Evolutionary conservation across 257 asterid species (phyloP).

Genomic region (Mentha longifolia): DNA sequence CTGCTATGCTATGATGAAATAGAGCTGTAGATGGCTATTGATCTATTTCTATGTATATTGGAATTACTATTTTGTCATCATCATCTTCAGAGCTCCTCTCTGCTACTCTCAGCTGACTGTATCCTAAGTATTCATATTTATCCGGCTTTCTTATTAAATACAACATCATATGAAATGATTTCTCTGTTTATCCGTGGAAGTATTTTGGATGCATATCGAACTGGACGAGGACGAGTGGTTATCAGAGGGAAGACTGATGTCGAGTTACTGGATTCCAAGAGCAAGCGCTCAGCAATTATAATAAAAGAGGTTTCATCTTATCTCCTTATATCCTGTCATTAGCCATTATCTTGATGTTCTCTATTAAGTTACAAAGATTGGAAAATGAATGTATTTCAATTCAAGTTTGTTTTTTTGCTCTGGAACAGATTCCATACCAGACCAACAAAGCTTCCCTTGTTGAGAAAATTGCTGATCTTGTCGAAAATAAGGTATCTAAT

Average conservation of each 20-base stretch:
- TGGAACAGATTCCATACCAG: constrained; percentile 90
- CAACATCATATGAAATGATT: constrained; percentile 1
- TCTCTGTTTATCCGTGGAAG: constrained; percentile 45
- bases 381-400: not conserved
- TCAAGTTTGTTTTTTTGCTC: constrained; percentile 13
- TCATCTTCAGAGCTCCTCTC: not conserved
- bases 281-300: constrained; percentile 84
- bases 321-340: constrained; percentile 29
- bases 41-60: constrained; percentile 1
- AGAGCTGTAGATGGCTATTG: not conserved
- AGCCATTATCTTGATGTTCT: constrained; percentile 16
- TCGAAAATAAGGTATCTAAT: constrained; percentile 76
- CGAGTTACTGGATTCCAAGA: constrained; percentile 81
- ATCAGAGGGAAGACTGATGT: constrained; percentile 97
- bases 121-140: not conserved
- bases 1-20: not conserved
- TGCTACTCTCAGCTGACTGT: not conserved
- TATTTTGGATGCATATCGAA: constrained; percentile 90
- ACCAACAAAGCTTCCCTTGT: constrained; percentile 97
- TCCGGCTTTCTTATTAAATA: not conserved
- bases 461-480: constrained; percentile 95
- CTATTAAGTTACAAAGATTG: not conserved
- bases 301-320: constrained; percentile 82
- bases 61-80: constrained; percentile 1
- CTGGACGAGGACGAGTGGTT: constrained; percentile 90